Base-by-base conservation (phyloP, 441 rosid genomes). In the Viola pubescens region DNA sequence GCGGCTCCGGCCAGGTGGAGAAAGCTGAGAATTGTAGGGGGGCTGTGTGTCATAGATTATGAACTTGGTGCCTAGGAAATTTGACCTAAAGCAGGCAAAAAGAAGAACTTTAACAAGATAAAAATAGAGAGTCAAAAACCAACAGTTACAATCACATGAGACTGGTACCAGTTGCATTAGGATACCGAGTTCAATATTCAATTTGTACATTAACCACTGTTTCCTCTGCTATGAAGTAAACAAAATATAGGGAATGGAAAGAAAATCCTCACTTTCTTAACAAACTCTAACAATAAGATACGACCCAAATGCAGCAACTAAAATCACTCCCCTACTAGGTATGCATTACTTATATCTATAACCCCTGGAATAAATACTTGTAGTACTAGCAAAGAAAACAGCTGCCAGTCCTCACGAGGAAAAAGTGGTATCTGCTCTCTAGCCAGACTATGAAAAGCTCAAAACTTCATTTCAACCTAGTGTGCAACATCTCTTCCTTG, bases 41-140 rank as follows among this genome's bases (percentile, higher is more conserved):
- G 92, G 94, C 58, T 91, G 97, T 0, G 97, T 91, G 67, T 88
- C 97, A 61, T 88, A 84, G 55, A 88, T 79, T 39, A 88, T 69
- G 70, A 91, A 91, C 69, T 84, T 91, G 45, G 96, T 91, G 37
- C 96, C 97, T 0, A 91, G 89, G 69, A 91, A 91, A 75, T 88
- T 91, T 48, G 96, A 91, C 87, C 97, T 88, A 79, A 57, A 70
- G 58, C 56, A 48, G 39, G 41, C 34, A 44, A 55, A 52, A 64
- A 53, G 5, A 7, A 58, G 48, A 3, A 49, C 48, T 42, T 48
- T 13, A 63, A 5, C 13, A 58, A 49, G 26, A 49, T 6, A 49
- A 49, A 34, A 6, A 26, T 26, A 26, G 34, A 26, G 2, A 26
- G 34, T 26, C 34, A 26, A 26, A 26, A 26, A 26, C 34, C 34